These are phyloP conservation scores for Fusarium acutatum DNA, from an alignment of 2,329 filamentous ascomycete genomes.

Conservation along the genomic window DNA sequence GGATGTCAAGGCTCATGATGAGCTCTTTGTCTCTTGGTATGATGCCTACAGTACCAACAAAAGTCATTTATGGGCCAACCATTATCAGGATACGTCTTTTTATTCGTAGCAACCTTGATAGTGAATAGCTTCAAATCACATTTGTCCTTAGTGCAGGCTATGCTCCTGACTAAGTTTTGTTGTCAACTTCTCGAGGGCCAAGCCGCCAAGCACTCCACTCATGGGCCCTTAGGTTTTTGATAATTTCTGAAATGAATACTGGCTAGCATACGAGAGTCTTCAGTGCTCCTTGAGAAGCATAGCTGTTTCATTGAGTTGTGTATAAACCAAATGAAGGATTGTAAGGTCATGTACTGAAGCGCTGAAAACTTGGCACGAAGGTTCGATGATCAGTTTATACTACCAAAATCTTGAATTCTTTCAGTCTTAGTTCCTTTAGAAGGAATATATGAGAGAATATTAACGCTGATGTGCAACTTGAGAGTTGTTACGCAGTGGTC, in stretches of 20 bases:
- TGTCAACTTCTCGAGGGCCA: background rate
- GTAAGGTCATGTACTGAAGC: fast-evolving
- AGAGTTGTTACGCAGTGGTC: no score
- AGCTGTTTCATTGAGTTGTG: fast-evolving
- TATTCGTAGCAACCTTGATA: no score
- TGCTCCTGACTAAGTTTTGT: background rate
- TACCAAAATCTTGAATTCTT: no score
- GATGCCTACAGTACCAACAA: background rate
- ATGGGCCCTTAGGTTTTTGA: fast-evolving
- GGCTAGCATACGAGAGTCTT: fast-evolving
- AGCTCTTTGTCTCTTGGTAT: background rate
- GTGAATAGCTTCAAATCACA: fast-evolving
- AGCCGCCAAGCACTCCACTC: background rate
- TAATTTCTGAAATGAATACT: fast-evolving
- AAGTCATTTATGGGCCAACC: background rate
- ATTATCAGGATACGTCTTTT: no score
- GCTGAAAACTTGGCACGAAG: no score
- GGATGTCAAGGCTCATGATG: background rate
- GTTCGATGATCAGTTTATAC: no score
- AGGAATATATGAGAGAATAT: no score
- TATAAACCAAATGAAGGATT: background rate
- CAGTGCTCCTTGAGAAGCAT: fast-evolving
- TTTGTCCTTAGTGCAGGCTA: background rate
- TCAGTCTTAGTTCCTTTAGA: no score
- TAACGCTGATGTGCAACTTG: no score